Base-by-base conservation (phyloP, 768 basidiomycete species). In the Galerina marginata region DNA sequence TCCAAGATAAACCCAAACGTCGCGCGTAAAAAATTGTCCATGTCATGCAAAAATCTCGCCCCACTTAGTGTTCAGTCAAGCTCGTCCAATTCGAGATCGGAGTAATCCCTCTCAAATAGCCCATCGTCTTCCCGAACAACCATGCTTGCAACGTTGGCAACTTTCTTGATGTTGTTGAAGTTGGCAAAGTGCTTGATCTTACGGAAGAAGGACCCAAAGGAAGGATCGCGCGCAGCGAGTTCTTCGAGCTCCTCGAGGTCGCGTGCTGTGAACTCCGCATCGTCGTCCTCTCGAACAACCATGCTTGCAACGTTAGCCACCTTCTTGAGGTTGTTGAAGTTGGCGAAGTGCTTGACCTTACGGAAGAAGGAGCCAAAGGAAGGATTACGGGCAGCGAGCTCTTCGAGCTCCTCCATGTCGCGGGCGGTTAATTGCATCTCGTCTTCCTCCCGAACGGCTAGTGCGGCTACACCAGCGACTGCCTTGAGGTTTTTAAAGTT, bases 351-450 rank as follows among this genome's bases (percentile, higher is more conserved):
- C 38, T 59, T 61, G 33, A 65, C 25, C 47, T 65, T 65, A 37
- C 48, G 50, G 57, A 65, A 61, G 53, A 58, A 61, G 1, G 62
- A 59, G 2, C 56, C 56, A 47, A 61, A 59, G 33, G 49, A 46
- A 6, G 64, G 64, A 9, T 65, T 60, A 5, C 64, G 60, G 4
- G 57, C 60, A 11, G 60, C 60, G 33, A 65, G 56, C n/a, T 65
- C 60, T 36, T 61, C 57, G 14, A 63, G 23, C 36, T 54, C 44
- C 33, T 57, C 61, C 10, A 54, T 5, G 6, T 59, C 57, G 48
- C 57, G 48, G 29, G 38, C 48, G 14, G 38, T 36, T 20, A 58
- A n/a, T 11, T 42, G 3, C 20, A 43, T 40, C 14, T 15, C 10
- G 39, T 53, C 51, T 26, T 53, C 52, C 7, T 49, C 37, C 29